Percentiles rank a stretch among this genome's conserved stretches.
Conservation (phyloP, 805 yeast genomes). For the Barnettozyma populi region DNA sequence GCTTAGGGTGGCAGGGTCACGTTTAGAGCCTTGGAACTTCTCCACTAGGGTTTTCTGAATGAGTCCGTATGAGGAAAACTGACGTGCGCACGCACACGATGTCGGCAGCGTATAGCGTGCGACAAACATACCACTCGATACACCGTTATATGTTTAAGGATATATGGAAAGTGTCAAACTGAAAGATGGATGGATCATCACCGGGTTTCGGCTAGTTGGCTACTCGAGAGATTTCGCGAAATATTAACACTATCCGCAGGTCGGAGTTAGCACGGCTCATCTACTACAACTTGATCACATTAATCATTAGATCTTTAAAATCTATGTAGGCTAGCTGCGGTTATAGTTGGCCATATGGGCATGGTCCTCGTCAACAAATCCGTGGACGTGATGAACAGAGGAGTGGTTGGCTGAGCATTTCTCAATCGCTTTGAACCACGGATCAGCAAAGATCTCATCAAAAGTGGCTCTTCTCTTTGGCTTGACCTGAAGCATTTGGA, state of each 20-base stretch:
- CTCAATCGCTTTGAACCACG: slow-evolving; percentile 61
- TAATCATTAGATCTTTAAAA: too few relatives aligned
- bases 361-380: slow-evolving; percentile 41
- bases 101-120: background rate
- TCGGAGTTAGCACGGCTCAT: too few relatives aligned
- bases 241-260: too few relatives aligned
- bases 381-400: slow-evolving; percentile 47
- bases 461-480: slow-evolving; percentile 59
- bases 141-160: too few relatives aligned
- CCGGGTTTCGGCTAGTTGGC: too few relatives aligned
- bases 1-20: slow-evolving; percentile 1
- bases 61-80: slow-evolving; percentile 4
- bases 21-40: slow-evolving; percentile 5
- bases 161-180: too few relatives aligned
- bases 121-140: background rate
- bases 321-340: background rate
- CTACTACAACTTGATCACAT: too few relatives aligned
- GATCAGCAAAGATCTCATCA: slow-evolving; percentile 60
- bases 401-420: slow-evolving; percentile 37
- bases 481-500: slow-evolving; percentile 59
- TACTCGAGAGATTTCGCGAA: too few relatives aligned
- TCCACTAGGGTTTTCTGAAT: slow-evolving; percentile 9
- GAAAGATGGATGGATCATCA: too few relatives aligned
- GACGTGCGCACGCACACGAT: background rate
- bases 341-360: slow-evolving; percentile 41